These are phyloP conservation scores for Monilinia laxa DNA, from an alignment of 2,329 filamentous ascomycete species.

Conservation along the genomic window DNA sequence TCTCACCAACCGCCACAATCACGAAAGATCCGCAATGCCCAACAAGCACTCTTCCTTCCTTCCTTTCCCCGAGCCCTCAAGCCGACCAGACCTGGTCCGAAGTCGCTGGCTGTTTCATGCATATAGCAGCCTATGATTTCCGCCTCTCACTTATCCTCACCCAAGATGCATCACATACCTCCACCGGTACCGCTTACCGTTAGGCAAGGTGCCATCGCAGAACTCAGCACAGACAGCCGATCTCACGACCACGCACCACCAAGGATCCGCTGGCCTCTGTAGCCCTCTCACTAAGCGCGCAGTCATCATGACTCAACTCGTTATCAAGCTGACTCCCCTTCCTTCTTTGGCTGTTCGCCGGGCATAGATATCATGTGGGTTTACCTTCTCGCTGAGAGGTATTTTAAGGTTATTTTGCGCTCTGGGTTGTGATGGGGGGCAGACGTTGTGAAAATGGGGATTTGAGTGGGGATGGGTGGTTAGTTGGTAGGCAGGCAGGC, in stretches of 20 bases:
- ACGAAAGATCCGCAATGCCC: not conserved
- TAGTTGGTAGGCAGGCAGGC: not conserved
- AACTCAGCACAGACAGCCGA: too few relatives aligned
- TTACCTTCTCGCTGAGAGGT: not conserved
- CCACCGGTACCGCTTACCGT: not conserved
- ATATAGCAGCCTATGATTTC: not conserved
- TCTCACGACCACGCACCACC: too few relatives aligned
- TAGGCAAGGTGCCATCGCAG: not conserved
- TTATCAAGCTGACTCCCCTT: not conserved
- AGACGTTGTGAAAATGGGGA: not conserved
- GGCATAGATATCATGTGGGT: constrained; percentile 5
- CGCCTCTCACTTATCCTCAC: not conserved
- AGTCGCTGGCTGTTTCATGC: not conserved
- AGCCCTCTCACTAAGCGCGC: constrained; percentile 1
- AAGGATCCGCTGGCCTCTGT: too few relatives aligned
- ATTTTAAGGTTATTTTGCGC: too few relatives aligned
- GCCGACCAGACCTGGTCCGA: not conserved
- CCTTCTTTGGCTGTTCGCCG: not conserved
- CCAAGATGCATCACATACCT: too few relatives aligned
- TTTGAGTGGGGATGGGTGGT: not conserved
- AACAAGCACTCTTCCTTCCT: not conserved
- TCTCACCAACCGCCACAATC: too few relatives aligned
- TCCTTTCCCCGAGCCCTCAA: not conserved
- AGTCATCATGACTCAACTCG: not conserved
- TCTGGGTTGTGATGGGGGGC: too few relatives aligned